Percentiles rank a stretch among this genome's conserved stretches.
These are phyloP conservation scores for California macrophylla DNA, from an alignment of 441 rosid genomes.

Conservation along the genomic window DNA sequence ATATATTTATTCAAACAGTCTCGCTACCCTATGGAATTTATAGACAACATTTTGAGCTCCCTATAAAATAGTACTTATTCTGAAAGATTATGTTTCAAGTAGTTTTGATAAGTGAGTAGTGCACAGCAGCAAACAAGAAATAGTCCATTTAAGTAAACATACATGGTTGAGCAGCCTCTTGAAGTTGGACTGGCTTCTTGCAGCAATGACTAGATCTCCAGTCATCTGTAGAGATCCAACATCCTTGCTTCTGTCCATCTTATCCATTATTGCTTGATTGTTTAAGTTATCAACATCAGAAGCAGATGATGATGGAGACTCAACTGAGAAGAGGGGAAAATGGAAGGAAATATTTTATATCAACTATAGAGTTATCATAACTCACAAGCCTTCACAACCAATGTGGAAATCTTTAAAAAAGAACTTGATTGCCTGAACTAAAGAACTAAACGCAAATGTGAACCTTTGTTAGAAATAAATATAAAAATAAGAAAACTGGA, in stretches of 20 bases:
- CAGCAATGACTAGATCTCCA: constrained; percentile 14
- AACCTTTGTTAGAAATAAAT: background rate
- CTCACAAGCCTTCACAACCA: background rate
- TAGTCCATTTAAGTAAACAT: background rate
- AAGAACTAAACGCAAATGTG: background rate
- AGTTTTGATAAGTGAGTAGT: background rate
- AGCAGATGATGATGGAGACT: constrained; percentile 14
- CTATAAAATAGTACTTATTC: background rate
- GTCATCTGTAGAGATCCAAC: constrained; percentile 12
- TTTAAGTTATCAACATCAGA: constrained; percentile 16
- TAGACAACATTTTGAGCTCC: background rate
- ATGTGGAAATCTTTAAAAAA: background rate
- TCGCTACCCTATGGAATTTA: background rate
- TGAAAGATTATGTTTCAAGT: background rate
- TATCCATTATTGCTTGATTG: constrained; percentile 10
- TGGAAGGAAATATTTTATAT: background rate
- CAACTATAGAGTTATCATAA: background rate
- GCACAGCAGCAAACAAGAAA: background rate
- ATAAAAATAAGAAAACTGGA: background rate
- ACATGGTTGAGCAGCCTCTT: constrained; percentile 11
- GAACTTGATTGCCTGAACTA: background rate
- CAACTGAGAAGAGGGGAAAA: constrained; percentile 6
- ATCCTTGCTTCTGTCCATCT: constrained; percentile 10
- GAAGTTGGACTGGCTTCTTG: constrained; percentile 11
- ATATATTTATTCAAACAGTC: background rate